Evolutionary conservation across 805 yeast species (phyloP).

Genomic region (Candida dajiaensis): DNA sequence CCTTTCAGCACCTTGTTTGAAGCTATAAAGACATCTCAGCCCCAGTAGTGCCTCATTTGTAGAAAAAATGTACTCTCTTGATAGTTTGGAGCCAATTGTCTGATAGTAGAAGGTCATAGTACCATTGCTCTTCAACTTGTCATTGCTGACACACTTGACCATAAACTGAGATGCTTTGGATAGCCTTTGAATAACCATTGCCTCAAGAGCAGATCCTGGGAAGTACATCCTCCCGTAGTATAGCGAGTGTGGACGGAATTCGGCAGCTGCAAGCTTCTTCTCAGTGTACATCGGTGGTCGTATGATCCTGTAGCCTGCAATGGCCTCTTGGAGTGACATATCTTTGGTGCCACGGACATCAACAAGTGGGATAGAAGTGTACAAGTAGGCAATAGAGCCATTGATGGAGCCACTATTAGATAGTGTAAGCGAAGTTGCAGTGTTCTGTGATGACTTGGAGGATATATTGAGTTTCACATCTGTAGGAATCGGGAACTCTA

Average conservation of each 20-base stretch:
- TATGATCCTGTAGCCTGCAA: constrained; percentile 60
- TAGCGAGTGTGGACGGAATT: constrained; percentile 33
- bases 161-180: constrained; percentile 56
- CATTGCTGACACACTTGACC: constrained; percentile 70
- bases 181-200: constrained; percentile 69
- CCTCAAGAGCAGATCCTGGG: constrained; percentile 83
- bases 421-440: constrained; percentile 69
- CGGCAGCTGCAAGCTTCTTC: background rate
- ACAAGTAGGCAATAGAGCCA: constrained; percentile 81
- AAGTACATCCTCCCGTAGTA: constrained; percentile 83
- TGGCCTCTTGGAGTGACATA: constrained; percentile 57
- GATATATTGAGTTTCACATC: constrained; percentile 63
- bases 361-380: constrained; percentile 54
- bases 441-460: constrained; percentile 59
- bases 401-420: constrained; percentile 58
- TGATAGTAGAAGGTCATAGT: constrained; percentile 68
- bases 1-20: constrained; percentile 34
- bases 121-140: constrained; percentile 45
- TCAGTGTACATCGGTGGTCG: constrained; percentile 32
- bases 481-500: constrained; percentile 68
- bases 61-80: constrained; percentile 73
- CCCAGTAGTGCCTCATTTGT: constrained; percentile 84
- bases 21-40: constrained; percentile 68
- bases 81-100: constrained; percentile 52
- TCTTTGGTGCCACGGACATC: constrained; percentile 45